Evolutionary conservation across 352 stramenopile genomes (phyloP).

Genomic region (Phytophthora citrophthora): DNA sequence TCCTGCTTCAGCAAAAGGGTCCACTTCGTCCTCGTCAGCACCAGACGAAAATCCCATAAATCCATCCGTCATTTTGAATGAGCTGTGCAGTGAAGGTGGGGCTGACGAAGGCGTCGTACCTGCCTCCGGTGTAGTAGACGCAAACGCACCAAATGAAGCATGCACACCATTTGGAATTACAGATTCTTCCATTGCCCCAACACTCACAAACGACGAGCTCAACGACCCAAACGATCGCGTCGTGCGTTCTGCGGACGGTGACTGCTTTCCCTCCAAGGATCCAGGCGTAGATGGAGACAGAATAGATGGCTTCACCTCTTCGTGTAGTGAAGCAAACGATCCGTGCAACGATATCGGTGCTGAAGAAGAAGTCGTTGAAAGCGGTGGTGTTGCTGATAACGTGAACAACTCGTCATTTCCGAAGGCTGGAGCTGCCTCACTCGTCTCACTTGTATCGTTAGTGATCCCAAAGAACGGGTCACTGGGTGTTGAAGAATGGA

Average conservation of each 20-base stretch:
- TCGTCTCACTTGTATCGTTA: slow-evolving; percentile 20
- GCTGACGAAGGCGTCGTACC: slow-evolving; percentile 28
- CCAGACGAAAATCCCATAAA: slow-evolving; percentile 24
- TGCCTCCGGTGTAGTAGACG: slow-evolving; percentile 13
- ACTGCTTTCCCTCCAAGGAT: slow-evolving; percentile 3
- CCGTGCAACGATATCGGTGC: slow-evolving; percentile 35
- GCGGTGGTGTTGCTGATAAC: slow-evolving; percentile 13
- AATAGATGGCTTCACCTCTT: slow-evolving; percentile 14
- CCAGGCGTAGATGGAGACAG: slow-evolving; percentile 7
- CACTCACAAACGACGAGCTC: slow-evolving; percentile 34
- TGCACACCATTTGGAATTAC: not conserved
- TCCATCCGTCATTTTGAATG: slow-evolving; percentile 27
- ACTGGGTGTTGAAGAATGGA: slow-evolving; percentile 26
- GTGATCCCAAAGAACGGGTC: slow-evolving; percentile 48
- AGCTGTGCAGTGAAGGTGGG: slow-evolving; percentile 38
- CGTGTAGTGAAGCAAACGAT: slow-evolving; percentile 41
- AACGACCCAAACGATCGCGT: slow-evolving; percentile 37
- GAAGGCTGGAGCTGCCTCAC: slow-evolving; percentile 16
- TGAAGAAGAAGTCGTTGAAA: slow-evolving; percentile 28
- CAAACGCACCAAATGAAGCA: slow-evolving; percentile 19
- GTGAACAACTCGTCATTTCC: slow-evolving; percentile 44
- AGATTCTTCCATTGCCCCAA: slow-evolving; percentile 21
- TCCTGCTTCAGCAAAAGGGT: slow-evolving; percentile 42
- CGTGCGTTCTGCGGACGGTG: slow-evolving; percentile 20
- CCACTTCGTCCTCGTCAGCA: slow-evolving; percentile 25